A percentile compares a stretch with the other conserved stretches of the same genome.
These are phyloP conservation scores for Malassezia restricta DNA, from an alignment of 1,284 basidiomycete species.

Conservation along the genomic window DNA sequence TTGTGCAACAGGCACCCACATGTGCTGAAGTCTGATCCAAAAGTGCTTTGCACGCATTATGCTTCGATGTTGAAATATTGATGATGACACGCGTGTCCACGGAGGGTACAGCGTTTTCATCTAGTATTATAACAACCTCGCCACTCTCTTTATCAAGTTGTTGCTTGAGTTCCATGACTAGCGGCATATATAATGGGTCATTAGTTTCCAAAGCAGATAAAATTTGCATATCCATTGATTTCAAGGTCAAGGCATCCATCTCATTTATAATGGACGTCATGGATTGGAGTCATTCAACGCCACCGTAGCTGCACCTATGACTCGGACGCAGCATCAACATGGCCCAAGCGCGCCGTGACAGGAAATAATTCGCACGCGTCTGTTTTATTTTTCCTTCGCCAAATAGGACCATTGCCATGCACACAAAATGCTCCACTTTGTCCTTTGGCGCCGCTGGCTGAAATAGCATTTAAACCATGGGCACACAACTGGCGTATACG, in stretches of 20 bases:
- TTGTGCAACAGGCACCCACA: background rate
- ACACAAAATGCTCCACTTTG: too few species aligned
- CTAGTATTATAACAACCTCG: background rate
- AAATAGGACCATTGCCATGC: too few species aligned
- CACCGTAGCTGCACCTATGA: background rate
- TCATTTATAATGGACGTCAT: background rate
- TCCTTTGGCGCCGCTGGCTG: too few species aligned
- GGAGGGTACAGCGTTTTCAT: background rate
- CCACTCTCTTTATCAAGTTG: slow-evolving; percentile 5
- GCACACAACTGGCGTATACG: background rate
- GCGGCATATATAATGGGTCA: background rate
- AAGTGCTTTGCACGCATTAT: background rate
- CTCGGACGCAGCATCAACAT: background rate
- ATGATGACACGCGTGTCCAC: background rate
- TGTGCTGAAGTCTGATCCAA: background rate
- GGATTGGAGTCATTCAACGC: background rate
- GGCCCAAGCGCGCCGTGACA: background rate
- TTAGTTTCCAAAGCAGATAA: background rate
- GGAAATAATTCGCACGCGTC: background rate
- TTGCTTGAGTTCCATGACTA: background rate
- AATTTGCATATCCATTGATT: background rate
- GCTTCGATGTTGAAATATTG: background rate
- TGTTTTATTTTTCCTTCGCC: too few species aligned
- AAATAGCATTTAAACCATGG: background rate
- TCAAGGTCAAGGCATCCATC: background rate